Percentiles rank a stretch among this genome's conserved stretches.
Conservation (phyloP, 169 alveolate genomes). For the Eimeria acervulina region DNA sequence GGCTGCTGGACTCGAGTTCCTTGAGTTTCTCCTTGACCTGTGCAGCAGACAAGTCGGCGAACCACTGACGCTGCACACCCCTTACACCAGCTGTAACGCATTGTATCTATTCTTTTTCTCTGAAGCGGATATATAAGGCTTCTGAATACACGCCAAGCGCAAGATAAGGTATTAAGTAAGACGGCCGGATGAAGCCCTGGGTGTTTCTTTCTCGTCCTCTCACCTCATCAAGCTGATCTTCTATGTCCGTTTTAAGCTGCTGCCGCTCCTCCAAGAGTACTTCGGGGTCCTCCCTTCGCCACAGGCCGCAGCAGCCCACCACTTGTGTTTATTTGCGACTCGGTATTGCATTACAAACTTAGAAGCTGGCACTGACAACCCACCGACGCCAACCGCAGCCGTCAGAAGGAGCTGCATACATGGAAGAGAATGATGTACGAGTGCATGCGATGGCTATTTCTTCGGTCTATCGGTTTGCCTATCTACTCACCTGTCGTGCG, state of each 20-base stretch:
- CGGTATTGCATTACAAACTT: no score
- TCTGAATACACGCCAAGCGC: background rate
- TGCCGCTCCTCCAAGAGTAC: conserved; percentile 82
- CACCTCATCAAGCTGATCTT: conserved; percentile 81
- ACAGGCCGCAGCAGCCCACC: background rate
- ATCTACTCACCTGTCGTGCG: conserved; percentile 76
- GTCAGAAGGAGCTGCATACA: background rate
- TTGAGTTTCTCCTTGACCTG: conserved; percentile 75
- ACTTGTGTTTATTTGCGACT: no score
- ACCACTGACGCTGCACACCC: background rate
- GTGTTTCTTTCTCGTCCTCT: background rate
- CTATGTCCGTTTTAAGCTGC: conserved; percentile 74
- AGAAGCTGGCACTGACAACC: background rate
- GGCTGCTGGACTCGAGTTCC: conserved; percentile 66
- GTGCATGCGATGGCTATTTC: background rate
- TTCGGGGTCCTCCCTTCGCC: conserved; percentile 77
- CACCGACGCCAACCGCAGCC: background rate
- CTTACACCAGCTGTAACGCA: background rate
- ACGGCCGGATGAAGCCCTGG: background rate
- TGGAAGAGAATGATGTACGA: background rate
- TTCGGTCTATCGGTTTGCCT: background rate
- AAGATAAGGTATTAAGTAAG: background rate
- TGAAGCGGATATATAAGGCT: background rate
- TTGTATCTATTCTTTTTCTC: background rate
- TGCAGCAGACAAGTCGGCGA: background rate